Base-by-base conservation (phyloP, 1,139 yeast species). In the Hyphopichia buzzinii region DNA sequence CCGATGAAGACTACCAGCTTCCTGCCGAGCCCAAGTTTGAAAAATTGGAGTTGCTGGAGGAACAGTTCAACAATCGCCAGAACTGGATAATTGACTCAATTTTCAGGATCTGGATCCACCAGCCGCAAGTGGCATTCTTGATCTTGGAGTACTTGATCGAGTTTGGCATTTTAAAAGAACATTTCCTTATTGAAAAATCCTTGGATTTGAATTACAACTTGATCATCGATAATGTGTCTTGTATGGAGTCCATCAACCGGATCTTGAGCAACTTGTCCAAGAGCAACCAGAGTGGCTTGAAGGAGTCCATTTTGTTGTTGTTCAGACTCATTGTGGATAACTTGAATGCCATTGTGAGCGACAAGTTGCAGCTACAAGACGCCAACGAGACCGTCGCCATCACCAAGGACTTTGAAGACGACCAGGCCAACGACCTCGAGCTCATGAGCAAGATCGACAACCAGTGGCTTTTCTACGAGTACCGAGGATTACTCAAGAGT, bases 111-210 rank as follows among this genome's bases (percentile, higher is more conserved):
- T 89, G 97, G 96, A 72, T 77, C 36, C 77, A 77, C 42, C 88
- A 85, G 50, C 92, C 95, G 0, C 86, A 88, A 58, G 85, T 84
- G 39, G 90, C 88, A 2, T 82, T 77, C 45, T 68, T 87, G 47
- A 79, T 87, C 13, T 66, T 84, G 48, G 88, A 80, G 49, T 78
- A 75, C 42, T 72, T 83, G 51, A 74, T 75, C 42, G 79, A 74
- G 38, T 71, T 69, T 44, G 74, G 65, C 17, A 60, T 81, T 17
- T 52, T 81, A 33, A 54, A 65, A 19, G 63, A 77, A 3, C 57
- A 57, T 26, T 57, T 67, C 29, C 60, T 78, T 37, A 52, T 77
- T 23, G 58, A 64, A 29, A 72, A 70, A 44, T 61, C 75, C 8
- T 71, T 81, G 38, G 54, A 55, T 14, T 40, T 57, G 39, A 51